These are phyloP conservation scores for Fusarium sp. DNA, from an alignment of 2,329 filamentous ascomycete species.

Conservation along the genomic window DNA sequence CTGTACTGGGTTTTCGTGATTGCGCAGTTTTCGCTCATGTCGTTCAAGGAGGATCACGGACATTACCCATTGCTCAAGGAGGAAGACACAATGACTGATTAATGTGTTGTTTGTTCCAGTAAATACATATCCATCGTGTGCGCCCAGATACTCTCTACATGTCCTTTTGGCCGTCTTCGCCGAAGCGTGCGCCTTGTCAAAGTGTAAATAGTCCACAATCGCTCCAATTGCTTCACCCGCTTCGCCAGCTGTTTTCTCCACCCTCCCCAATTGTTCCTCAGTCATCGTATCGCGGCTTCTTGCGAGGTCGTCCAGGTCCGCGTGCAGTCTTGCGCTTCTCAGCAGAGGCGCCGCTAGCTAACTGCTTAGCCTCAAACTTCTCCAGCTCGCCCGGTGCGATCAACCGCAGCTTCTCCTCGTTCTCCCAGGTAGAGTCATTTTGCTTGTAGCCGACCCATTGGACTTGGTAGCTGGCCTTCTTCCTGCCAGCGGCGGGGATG, in stretches of 20 bases:
- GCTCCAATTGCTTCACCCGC: neutral
- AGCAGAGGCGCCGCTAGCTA: conserved; percentile 8
- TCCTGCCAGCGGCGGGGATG: conserved; percentile 21
- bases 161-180: neutral
- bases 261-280: neutral
- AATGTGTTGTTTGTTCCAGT: neutral
- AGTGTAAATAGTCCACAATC: neutral
- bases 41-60: conserved; percentile 70
- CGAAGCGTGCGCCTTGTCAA: neutral
- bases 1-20: conserved; percentile 86
- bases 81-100: neutral
- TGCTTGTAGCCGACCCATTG: conserved; percentile 42
- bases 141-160: conserved; percentile 18
- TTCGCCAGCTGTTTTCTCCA: neutral
- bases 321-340: conserved; percentile 38
- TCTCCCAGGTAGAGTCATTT: conserved; percentile 38
- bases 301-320: conserved; percentile 38
- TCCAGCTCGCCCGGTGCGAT: conserved; percentile 40
- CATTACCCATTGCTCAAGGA: conserved; percentile 57
- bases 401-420: conserved; percentile 32
- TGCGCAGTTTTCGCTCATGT: conserved; percentile 71
- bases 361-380: conserved; percentile 39
- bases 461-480: conserved; percentile 37
- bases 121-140: conserved; percentile 30
- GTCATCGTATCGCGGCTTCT: conserved; percentile 29